Evolutionary conservation across 257 asterid species (phyloP).

Genomic region (Nicotiana paniculata): DNA sequence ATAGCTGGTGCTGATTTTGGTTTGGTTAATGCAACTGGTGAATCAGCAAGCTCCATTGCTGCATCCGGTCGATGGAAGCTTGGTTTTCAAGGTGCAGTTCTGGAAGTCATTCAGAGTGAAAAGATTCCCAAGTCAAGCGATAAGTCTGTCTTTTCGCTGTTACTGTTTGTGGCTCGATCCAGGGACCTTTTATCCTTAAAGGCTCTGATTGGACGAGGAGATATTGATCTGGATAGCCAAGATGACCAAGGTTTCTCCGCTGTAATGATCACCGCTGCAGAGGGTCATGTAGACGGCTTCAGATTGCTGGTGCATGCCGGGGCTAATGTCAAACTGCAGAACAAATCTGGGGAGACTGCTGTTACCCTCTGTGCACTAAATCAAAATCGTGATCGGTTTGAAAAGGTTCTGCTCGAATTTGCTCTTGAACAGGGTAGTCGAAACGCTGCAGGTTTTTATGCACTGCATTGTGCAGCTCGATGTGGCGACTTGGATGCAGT

Average conservation of each 20-base stretch:
- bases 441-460: conserved; percentile 53
- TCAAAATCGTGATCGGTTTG: conserved; percentile 52
- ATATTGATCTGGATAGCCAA: conserved; percentile 46
- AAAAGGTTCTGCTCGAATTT: conserved; percentile 66
- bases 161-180: conserved; percentile 54
- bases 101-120: conserved; percentile 45
- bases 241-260: conserved; percentile 74
- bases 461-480: conserved; percentile 71
- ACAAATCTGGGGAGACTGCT: conserved; percentile 58
- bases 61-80: conserved; percentile 35
- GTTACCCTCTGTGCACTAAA: conserved; percentile 42
- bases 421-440: conserved; percentile 70
- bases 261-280: conserved; percentile 63
- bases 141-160: conserved; percentile 42
- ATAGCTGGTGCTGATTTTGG: conserved; percentile 75
- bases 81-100: conserved; percentile 47
- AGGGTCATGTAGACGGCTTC: conserved; percentile 70
- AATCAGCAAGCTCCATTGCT: conserved; percentile 46
- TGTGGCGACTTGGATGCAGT: conserved; percentile 61
- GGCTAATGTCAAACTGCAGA: conserved; percentile 61
- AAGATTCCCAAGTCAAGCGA: conserved; percentile 43
- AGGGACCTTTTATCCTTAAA: conserved; percentile 57
- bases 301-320: conserved; percentile 68
- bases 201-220: conserved; percentile 34
- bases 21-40: conserved; percentile 42